A percentile compares a stretch with the other conserved stretches of the same genome.
These are phyloP conservation scores for Croton laevigatus DNA, from an alignment of 441 rosid genomes.

Conservation along the genomic window DNA sequence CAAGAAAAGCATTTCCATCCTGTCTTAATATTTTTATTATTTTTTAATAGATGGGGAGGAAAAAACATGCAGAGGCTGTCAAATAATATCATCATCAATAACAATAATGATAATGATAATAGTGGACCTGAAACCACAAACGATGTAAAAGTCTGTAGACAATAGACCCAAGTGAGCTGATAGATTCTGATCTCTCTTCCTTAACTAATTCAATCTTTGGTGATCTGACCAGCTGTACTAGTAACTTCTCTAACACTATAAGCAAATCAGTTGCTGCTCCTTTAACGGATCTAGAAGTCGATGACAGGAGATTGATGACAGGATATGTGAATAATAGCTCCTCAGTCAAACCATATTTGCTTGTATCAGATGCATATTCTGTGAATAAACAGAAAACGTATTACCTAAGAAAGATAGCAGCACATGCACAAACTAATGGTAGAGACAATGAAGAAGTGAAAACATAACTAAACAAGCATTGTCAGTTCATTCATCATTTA, in stretches of 20 bases:
- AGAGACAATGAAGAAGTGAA: neutral
- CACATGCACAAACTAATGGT: slow-evolving; percentile 3
- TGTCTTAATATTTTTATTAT: too few relatives aligned
- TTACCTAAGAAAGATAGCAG: neutral
- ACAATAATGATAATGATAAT: slow-evolving; percentile 8
- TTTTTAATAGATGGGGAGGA: neutral
- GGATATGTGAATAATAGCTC: slow-evolving; percentile 80
- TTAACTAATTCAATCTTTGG: slow-evolving; percentile 43
- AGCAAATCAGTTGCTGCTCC: slow-evolving; percentile 74
- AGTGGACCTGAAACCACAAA: slow-evolving; percentile 77
- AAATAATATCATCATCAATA: neutral
- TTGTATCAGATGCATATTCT: slow-evolving; percentile 38
- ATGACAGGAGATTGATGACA: slow-evolving; percentile 68
- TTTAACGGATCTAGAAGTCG: slow-evolving; percentile 78
- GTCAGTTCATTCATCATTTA: neutral
- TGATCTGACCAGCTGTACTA: slow-evolving; percentile 42
- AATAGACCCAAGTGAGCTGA: slow-evolving; percentile 57
- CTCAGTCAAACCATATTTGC: slow-evolving; percentile 40
- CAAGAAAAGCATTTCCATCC: too few relatives aligned
- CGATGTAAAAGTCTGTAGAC: slow-evolving; percentile 64
- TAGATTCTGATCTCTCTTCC: slow-evolving; percentile 39
- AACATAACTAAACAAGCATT: slow-evolving; percentile 4
- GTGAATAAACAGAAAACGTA: slow-evolving; percentile 21
- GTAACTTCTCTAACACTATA: slow-evolving; percentile 54
- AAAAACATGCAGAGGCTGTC: slow-evolving; percentile 2